Evolutionary conservation across 2,329 filamentous ascomycete species (phyloP), one percentile per base, ranked within the genome.

Genomic region (Neofusicoccum sp.): DNA sequence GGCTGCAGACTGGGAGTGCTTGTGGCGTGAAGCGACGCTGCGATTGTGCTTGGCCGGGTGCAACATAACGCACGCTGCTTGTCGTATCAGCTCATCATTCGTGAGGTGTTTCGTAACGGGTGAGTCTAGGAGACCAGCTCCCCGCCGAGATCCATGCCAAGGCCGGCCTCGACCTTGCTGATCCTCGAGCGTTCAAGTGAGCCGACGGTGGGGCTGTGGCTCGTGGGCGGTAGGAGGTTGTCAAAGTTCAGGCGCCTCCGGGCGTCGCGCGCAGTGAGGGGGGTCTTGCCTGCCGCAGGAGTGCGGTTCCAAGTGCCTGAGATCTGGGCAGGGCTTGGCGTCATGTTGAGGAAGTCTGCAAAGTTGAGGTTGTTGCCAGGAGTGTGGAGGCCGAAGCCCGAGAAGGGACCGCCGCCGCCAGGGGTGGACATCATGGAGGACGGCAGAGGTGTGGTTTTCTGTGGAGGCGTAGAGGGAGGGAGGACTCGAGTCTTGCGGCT

Each of bases 311-410:
- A 97, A 8, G 87, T 84, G 67, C 87, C 91, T 31, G 65, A 64
- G 30, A 69, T 65, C 78, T 97, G 95, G 28, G 91, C 95, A 20
- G 95, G 95, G 70, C 91, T 96, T 0, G 95, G 95, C 6, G 95
- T 96, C 73, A 98, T 93, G 76, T 98, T 97, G 72, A 98, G 89
- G 76, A 96, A 99, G 72, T 99, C 95, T 57, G 92, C 86, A 77
- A 98, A 96, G 78, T 98, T 96, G 75, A 98, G 96, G 49, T 82
- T 85, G 70, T 93, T 89, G 14, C 88, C 88, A 0, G 93, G 93
- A 0, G 93, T 98, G 64, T 85, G 87, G 56, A 89, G 86, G 69
- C 75, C 77, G 60, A 87, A 82, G 51, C 82, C 82, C 45, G 88
- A 75, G 69, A 86, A 89, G 40, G 71, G 69, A 40, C 70, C 72